Percentiles rank a stretch among this genome's conserved stretches.
phyloP scores from a whole-genome alignment of 176 grass and related monocot genomes.

The Oryza meyeriana region DNA sequence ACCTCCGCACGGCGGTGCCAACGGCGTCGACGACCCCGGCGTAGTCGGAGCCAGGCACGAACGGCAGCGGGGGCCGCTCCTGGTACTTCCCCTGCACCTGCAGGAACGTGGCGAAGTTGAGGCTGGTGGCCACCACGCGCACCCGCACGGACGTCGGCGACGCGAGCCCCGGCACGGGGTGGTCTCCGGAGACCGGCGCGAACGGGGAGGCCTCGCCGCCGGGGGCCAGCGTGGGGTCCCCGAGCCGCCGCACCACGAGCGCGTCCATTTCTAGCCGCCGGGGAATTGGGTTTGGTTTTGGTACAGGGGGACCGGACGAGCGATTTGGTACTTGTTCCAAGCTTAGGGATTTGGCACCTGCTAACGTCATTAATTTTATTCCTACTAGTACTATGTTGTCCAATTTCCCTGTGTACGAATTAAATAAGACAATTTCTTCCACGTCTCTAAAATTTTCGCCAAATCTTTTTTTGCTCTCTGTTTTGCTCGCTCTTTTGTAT shows the following conservation, averaged over 20 bases:
- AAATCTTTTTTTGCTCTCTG: too few relatives aligned
- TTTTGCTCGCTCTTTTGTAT: too few relatives aligned
- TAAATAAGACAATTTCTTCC: too few relatives aligned
- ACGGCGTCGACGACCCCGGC: conserved; percentile 79
- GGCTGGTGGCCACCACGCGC: conserved; percentile 67
- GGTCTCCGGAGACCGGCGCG: conserved; percentile 32
- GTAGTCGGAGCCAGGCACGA: conserved; percentile 80
- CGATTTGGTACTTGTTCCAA: too few relatives aligned
- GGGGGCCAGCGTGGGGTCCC: conserved; percentile 61
- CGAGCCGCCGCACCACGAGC: conserved; percentile 64
- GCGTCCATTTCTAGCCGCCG: conserved; percentile 62
- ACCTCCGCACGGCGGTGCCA: conserved; percentile 47
- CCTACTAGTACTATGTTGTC: too few relatives aligned
- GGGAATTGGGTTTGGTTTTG: too few relatives aligned
- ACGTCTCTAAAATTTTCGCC: too few relatives aligned
- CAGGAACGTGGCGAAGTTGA: conserved; percentile 84
- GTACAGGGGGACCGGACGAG: too few relatives aligned
- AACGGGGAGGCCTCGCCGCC: conserved; percentile 50
- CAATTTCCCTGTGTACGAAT: too few relatives aligned
- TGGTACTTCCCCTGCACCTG: conserved; percentile 89
- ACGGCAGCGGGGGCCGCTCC: conserved; percentile 71
- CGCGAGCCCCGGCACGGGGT: conserved; percentile 46
- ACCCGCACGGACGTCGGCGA: conserved; percentile 66
- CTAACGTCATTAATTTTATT: too few relatives aligned
- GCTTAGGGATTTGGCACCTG: too few relatives aligned